These are phyloP conservation scores for Plasmodium malariae DNA, from an alignment of 169 alveolate species.

Conservation along the genomic window DNA sequence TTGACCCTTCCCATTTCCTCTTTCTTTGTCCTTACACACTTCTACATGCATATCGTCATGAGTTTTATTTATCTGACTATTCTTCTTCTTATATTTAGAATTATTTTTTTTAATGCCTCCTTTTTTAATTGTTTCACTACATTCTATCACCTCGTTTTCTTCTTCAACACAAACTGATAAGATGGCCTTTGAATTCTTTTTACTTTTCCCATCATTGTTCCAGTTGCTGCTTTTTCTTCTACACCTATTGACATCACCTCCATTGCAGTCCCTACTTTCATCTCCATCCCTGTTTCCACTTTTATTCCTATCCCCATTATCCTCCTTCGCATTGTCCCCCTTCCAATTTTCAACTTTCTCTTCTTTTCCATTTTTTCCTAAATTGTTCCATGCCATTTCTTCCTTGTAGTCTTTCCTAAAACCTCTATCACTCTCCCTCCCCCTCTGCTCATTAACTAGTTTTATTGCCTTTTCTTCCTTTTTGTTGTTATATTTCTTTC, in stretches of 20 bases:
- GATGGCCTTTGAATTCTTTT: no score
- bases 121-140: no score
- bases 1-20: neutral
- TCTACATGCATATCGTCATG: neutral
- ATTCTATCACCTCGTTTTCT: no score
- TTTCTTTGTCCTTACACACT: neutral
- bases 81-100: neutral
- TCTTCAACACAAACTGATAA: no score
- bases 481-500: neutral
- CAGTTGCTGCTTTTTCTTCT: neutral
- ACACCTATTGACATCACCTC: neutral
- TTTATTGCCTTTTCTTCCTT: neutral
- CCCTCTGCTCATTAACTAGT: neutral
- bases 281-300: neutral
- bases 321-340: neutral
- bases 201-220: neutral
- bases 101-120: neutral
- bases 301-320: neutral
- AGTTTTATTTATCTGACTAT: neutral
- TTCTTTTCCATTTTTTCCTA: neutral
- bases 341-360: neutral
- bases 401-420: neutral
- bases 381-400: neutral
- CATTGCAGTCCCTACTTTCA: no score
- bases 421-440: neutral